Evolutionary conservation across 2,329 filamentous ascomycete species (phyloP).

Genomic region (Arthrinium phaeospermum): DNA sequence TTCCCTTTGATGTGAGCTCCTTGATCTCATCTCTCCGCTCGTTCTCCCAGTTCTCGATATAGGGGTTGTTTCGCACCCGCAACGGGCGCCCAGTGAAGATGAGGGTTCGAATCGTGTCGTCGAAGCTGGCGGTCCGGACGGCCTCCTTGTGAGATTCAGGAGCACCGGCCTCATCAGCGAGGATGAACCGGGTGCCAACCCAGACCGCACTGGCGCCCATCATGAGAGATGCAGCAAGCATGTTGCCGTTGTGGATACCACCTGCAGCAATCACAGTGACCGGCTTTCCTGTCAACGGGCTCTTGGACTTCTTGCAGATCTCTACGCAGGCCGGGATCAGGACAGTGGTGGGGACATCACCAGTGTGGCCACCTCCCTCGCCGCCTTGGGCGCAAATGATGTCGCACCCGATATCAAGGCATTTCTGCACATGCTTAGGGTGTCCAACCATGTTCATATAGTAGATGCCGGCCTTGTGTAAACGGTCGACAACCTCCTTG

Average conservation of each 20-base stretch:
- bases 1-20: constrained; percentile 84
- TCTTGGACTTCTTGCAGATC: constrained; percentile 79
- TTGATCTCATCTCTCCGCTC: constrained; percentile 91
- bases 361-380: constrained; percentile 95
- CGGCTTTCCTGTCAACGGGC: constrained; percentile 82
- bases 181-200: constrained; percentile 95
- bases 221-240: constrained; percentile 87
- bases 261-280: constrained; percentile 94
- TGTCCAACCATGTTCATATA: constrained; percentile 99
- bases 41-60: constrained; percentile 95
- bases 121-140: constrained; percentile 87
- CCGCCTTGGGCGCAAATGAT: constrained; percentile 98
- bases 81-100: constrained; percentile 98
- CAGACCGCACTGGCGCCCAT: constrained; percentile 92
- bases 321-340: constrained; percentile 93
- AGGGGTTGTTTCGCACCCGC: constrained; percentile 90
- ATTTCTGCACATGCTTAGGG: constrained; percentile 98
- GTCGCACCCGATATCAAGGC: constrained; percentile 87
- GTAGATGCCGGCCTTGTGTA: constrained; percentile 85
- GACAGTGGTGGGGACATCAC: constrained; percentile 88
- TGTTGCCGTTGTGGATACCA: constrained; percentile 91
- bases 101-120: constrained; percentile 95
- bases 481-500: constrained; percentile 83
- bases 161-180: constrained; percentile 92
- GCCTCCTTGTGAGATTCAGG: constrained; percentile 95